Percentiles rank a stretch among this genome's conserved stretches.
phyloP scores from a whole-genome alignment of 768 basidiomycete species.

The Calocera viscosa region DNA sequence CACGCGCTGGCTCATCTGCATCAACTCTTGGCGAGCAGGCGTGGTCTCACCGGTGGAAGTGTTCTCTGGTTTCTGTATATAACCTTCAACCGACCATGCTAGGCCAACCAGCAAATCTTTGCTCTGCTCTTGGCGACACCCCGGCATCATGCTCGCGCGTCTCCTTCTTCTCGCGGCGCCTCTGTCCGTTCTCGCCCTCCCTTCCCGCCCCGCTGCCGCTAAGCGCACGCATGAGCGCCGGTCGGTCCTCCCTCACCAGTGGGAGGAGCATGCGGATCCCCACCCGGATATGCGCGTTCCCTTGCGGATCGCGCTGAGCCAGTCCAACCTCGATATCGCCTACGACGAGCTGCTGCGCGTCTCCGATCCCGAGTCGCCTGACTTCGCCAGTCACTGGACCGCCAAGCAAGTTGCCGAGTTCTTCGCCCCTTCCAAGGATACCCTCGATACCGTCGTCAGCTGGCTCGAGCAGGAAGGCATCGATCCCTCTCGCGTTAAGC shows the following conservation, averaged over 20 bases:
- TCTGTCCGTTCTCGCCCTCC: not conserved
- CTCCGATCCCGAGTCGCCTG: conserved; percentile 1
- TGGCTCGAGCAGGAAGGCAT: not conserved
- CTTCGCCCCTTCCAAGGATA: conserved; percentile 16
- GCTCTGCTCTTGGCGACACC: not conserved
- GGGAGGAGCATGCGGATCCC: not conserved
- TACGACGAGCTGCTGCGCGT: not conserved
- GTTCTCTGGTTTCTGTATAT: not conserved
- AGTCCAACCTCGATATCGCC: not conserved
- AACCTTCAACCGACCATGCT: not conserved
- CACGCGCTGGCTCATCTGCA: not conserved
- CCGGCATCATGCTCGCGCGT: not conserved
- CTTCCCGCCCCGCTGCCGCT: not conserved
- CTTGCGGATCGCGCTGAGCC: not conserved
- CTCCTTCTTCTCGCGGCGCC: not conserved
- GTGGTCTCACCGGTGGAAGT: not conserved
- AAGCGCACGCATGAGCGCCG: conserved; percentile 8
- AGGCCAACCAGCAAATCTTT: not conserved
- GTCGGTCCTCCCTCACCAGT: not conserved
- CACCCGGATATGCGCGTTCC: conserved; percentile 3
- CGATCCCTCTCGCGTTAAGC: not conserved
- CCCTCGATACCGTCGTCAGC: conserved; percentile 25
- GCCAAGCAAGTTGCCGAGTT: conserved; percentile 3
- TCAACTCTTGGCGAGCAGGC: not conserved
- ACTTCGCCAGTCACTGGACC: not conserved